Evolutionary conservation across 495 filamentous ascomycete genomes (phyloP).

Genomic region (Jackrogersella minutella): DNA sequence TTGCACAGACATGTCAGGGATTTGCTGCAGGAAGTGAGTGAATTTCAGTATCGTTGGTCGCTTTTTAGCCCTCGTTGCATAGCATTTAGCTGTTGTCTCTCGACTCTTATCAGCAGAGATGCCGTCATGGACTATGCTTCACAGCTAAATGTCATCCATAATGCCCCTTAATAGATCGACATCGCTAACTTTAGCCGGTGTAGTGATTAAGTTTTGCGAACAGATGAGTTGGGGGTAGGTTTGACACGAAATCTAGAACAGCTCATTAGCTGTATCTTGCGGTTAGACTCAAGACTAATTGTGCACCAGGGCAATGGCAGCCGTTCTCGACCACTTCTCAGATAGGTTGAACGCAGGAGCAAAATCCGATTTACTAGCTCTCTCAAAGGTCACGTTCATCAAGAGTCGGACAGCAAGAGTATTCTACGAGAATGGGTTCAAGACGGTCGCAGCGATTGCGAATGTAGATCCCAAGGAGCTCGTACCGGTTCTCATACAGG

Average conservation of each 20-base stretch:
- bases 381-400: conserved; percentile 78
- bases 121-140: neutral
- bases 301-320: conserved; percentile 63
- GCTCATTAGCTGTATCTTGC: conserved; percentile 4
- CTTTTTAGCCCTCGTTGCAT: neutral
- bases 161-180: neutral
- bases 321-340: conserved; percentile 79
- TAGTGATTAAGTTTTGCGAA: conserved; percentile 72
- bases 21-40: conserved; percentile 72
- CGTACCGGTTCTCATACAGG: conserved; percentile 74
- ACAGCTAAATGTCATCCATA: neutral
- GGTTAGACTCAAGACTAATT: conserved; percentile 8
- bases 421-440: conserved; percentile 81
- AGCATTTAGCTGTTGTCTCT: neutral
- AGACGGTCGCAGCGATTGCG: conserved; percentile 70
- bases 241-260: neutral
- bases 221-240: conserved; percentile 67
- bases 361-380: conserved; percentile 73
- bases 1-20: conserved; percentile 78
- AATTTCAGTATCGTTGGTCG: conserved; percentile 16
- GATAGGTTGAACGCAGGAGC: conserved; percentile 79
- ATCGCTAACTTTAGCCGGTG: conserved; percentile 53
- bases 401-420: conserved; percentile 80
- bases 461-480: conserved; percentile 73
- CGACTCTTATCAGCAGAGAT: neutral